phyloP scores from a whole-genome alignment of 2,329 filamentous ascomycete genomes.

The Chaetothyriales sp. region DNA sequence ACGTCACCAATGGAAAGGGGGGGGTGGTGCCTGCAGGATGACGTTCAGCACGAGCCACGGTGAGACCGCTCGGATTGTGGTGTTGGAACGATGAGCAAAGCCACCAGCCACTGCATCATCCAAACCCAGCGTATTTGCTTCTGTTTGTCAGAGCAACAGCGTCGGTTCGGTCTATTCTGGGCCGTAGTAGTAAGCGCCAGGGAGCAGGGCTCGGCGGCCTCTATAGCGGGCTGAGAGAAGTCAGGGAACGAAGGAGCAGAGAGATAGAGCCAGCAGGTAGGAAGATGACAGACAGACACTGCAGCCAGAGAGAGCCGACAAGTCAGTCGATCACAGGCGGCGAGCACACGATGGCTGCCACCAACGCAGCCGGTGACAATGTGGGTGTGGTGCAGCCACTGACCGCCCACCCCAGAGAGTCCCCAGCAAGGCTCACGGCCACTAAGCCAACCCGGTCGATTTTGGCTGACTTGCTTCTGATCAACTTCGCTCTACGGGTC shows the following conservation, averaged over 20 bases:
- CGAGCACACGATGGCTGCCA: neutral
- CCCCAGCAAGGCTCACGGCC: neutral
- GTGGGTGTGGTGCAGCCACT: neutral
- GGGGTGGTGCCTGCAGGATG: neutral
- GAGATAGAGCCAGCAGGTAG: too few species aligned
- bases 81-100: neutral
- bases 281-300: neutral
- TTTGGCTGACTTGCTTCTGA: neutral
- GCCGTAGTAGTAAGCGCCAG: neutral
- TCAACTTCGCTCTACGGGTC: too few species aligned
- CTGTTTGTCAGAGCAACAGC: neutral
- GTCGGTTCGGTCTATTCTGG: neutral
- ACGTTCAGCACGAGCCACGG: neutral
- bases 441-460: neutral
- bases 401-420: neutral
- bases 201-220: too few species aligned
- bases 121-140: neutral
- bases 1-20: neutral
- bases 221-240: neutral
- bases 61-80: neutral
- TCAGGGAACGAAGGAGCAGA: neutral
- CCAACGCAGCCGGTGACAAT: neutral
- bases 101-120: neutral
- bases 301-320: neutral
- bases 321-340: neutral